A percentile compares a stretch with the other conserved stretches of the same genome.
These are phyloP conservation scores for Cytidiella melzeri DNA, from an alignment of 768 basidiomycete genomes.

Conservation along the genomic window DNA sequence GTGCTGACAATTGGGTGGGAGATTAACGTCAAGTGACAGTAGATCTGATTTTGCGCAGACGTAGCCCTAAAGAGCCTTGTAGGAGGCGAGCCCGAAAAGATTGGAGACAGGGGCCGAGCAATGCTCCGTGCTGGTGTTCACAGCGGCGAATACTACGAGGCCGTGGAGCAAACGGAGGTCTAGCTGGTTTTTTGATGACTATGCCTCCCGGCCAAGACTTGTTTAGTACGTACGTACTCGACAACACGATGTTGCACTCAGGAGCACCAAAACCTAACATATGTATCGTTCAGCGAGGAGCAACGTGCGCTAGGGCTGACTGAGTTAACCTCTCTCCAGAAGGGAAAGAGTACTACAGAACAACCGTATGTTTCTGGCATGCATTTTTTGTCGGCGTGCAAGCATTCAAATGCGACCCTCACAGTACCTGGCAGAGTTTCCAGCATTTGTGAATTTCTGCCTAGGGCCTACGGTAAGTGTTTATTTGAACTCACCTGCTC, in stretches of 20 bases:
- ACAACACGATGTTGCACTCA: too few species aligned
- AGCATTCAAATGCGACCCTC: too few species aligned
- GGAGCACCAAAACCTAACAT: too few species aligned
- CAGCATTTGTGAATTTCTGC: constrained; percentile 11
- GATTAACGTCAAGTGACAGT: too few species aligned
- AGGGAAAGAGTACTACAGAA: constrained; percentile 14
- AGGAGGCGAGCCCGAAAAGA: constrained; percentile 15
- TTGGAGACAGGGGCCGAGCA: constrained; percentile 7
- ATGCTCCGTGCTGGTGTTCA: constrained; percentile 15
- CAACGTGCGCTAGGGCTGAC: constrained; percentile 11
- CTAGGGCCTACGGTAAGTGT: constrained; percentile 13
- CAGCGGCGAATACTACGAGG: constrained; percentile 16
- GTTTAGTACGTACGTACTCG: constrained; percentile 16
- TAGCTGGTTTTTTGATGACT: constrained; percentile 11
- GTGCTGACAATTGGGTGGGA: too few species aligned
- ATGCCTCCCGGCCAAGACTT: constrained; percentile 16
- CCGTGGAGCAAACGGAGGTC: constrained; percentile 4
- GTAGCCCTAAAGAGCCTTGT: constrained; percentile 4
- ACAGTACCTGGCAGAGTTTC: constrained; percentile 14
- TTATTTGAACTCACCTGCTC: too few species aligned
- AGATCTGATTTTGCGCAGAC: constrained; percentile 10
- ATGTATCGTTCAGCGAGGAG: constrained; percentile 11
- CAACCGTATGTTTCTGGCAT: constrained; percentile 11
- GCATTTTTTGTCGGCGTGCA: too few species aligned
- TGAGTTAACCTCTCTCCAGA: constrained; percentile 10